A percentile compares a stretch with the other conserved stretches of the same genome.
These are phyloP conservation scores for Crithidia bombi DNA, from an alignment of 208 protist genomes.

Conservation along the genomic window DNA sequence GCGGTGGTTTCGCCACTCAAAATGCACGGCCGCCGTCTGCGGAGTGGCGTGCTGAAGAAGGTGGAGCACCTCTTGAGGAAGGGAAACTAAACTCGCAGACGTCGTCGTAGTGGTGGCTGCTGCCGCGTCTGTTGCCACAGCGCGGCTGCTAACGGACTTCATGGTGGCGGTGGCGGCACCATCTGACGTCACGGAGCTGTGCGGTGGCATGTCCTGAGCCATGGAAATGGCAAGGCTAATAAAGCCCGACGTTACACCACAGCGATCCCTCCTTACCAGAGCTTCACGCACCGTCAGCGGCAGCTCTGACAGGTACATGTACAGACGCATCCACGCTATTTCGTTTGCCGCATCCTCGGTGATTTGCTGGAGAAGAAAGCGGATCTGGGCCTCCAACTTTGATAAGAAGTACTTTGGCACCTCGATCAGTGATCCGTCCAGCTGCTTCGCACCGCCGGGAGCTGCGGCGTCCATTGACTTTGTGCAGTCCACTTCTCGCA, in stretches of 20 bases:
- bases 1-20: constrained; percentile 9
- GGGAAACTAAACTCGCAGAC: constrained; percentile 2
- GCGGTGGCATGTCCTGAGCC: no score
- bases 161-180: no score
- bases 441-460: not conserved
- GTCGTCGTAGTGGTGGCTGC: not conserved
- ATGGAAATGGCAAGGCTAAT: not conserved
- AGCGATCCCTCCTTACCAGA: constrained; percentile 25
- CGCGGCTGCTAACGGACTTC: no score
- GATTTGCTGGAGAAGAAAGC: constrained; percentile 25
- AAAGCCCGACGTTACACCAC: constrained; percentile 9
- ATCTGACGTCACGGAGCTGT: no score
- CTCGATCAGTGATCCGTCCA: not conserved
- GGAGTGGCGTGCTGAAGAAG: constrained; percentile 23
- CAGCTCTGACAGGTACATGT: constrained; percentile 48
- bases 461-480: constrained; percentile 1
- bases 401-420: constrained; percentile 37
- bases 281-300: constrained; percentile 12
- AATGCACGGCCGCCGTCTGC: not conserved
- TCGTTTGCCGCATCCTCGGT: constrained; percentile 10
- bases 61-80: constrained; percentile 25
- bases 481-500: constrained; percentile 1
- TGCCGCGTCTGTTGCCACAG: not conserved
- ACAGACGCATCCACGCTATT: constrained; percentile 47
- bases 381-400: constrained; percentile 39